Evolutionary conservation across 768 basidiomycete genomes (phyloP).

Genomic region (Candolleomyces aberdarensis): DNA sequence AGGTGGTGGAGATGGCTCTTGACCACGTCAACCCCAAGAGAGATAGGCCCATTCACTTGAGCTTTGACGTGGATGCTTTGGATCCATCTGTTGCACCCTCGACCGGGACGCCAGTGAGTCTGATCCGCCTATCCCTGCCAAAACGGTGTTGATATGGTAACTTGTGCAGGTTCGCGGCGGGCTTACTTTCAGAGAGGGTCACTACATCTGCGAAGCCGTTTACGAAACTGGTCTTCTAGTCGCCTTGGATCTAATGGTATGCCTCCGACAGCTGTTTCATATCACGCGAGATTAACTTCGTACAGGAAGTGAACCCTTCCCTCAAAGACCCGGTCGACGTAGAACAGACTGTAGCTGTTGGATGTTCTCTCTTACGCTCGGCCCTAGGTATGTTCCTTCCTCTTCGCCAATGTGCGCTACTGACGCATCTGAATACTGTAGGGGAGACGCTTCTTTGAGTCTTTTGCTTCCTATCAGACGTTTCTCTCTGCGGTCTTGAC

Average conservation of each 20-base stretch:
- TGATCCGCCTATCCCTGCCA: not conserved
- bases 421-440: conserved; percentile 17
- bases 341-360: conserved; percentile 85
- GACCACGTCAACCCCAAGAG: conserved; percentile 88
- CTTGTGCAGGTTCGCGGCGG: conserved; percentile 78
- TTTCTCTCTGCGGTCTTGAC: too few species aligned
- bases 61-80: conserved; percentile 94
- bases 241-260: conserved; percentile 89
- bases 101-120: conserved; percentile 82
- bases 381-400: conserved; percentile 62
- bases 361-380: conserved; percentile 79
- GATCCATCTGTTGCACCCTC: conserved; percentile 96
- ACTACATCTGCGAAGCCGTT: conserved; percentile 93
- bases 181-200: conserved; percentile 95
- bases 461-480: too few species aligned
- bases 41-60: conserved; percentile 86
- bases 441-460: conserved; percentile 43
- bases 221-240: conserved; percentile 92
- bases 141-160: conserved; percentile 9
- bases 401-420: not conserved
- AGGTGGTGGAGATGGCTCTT: conserved; percentile 94
- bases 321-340: conserved; percentile 73
- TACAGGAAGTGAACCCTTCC: conserved; percentile 95
- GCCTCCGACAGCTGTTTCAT: conserved; percentile 17
- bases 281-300: not conserved